A percentile compares a stretch with the other conserved stretches of the same genome.
phyloP scores from a whole-genome alignment of 2,329 filamentous ascomycete genomes.

The Ascosphaera apis region DNA sequence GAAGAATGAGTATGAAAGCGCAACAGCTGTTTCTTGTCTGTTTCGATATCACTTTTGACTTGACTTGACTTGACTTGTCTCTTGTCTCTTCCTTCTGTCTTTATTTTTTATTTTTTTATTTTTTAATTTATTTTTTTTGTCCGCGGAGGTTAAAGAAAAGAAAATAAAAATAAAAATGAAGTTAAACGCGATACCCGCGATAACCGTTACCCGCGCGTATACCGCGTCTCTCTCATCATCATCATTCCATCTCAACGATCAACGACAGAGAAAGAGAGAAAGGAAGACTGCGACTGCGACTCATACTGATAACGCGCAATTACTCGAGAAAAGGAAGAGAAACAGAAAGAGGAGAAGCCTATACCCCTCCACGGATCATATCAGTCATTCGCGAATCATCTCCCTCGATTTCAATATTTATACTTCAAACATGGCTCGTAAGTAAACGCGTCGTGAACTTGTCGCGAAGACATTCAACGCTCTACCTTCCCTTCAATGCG shows the following conservation, averaged over 20 bases:
- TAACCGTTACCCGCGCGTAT: not conserved
- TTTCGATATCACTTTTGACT: too few relatives aligned
- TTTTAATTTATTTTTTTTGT: not conserved
- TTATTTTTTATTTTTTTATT: constrained; percentile 5
- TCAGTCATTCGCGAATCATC: not conserved
- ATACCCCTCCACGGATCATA: not conserved
- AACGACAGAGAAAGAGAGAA: not conserved
- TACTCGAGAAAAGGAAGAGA: not conserved
- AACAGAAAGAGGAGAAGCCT: not conserved
- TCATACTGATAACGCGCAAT: not conserved
- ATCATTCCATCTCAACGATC: not conserved
- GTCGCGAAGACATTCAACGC: too few relatives aligned
- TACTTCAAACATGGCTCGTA: constrained; percentile 2
- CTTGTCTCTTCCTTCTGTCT: too few relatives aligned
- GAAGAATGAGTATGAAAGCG: too few relatives aligned
- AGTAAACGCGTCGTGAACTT: constrained; percentile 4
- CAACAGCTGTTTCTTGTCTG: too few relatives aligned
- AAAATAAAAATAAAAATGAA: not conserved
- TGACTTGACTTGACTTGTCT: constrained; percentile 8
- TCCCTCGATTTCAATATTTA: not conserved
- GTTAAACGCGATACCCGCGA: not conserved
- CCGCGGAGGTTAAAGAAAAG: not conserved
- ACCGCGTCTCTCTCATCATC: not conserved
- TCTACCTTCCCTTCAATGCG: not conserved
- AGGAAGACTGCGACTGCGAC: not conserved